A percentile compares a stretch with the other conserved stretches of the same genome.
These are phyloP conservation scores for Neurospora sublineolata DNA, from an alignment of 495 filamentous ascomycete species.

Conservation along the genomic window DNA sequence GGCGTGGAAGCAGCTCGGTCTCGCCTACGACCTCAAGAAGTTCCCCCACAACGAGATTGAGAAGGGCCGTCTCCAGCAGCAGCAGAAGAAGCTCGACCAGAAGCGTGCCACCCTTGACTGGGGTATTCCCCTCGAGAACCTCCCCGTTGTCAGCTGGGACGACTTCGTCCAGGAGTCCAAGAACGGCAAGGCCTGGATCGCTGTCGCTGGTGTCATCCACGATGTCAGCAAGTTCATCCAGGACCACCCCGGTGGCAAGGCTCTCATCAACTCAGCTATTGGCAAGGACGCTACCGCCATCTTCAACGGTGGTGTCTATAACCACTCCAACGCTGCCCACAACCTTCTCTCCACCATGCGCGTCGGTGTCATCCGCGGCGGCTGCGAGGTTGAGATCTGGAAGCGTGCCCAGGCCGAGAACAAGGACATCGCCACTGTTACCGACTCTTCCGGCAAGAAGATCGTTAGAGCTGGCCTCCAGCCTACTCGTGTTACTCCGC, in stretches of 20 bases:
- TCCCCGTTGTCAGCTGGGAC: conserved; percentile 95
- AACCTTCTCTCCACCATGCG: conserved; percentile 95
- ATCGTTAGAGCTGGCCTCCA: conserved; percentile 88
- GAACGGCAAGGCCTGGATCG: conserved; percentile 69
- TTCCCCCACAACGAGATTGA: conserved; percentile 98
- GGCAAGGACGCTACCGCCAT: conserved; percentile 98
- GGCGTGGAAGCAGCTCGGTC: conserved; percentile 82
- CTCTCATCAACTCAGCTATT: conserved; percentile 81
- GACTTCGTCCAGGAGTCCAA: conserved; percentile 82
- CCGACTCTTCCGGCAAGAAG: conserved; percentile 68
- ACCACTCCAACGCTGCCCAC: conserved; percentile 95
- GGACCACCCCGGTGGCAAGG: conserved; percentile 93
- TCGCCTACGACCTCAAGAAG: conserved; percentile 92
- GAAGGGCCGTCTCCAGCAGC: conserved; percentile 93
- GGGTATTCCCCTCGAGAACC: conserved; percentile 86
- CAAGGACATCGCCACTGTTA: conserved; percentile 69
- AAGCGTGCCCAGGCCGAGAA: conserved; percentile 87
- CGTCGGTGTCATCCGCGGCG: conserved; percentile 90
- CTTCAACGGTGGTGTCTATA: conserved; percentile 98
- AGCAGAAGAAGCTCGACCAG: conserved; percentile 98
- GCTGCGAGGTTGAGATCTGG: conserved; percentile 98
- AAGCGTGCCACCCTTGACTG: conserved; percentile 87
- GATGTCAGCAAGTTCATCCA: conserved; percentile 92
- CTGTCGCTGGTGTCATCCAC: conserved; percentile 90
- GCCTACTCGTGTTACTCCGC: conserved; percentile 70